A percentile compares a stretch with the other conserved stretches of the same genome.
These are phyloP conservation scores for Neltuma alba DNA, from an alignment of 306 rosid species.

Conservation along the genomic window DNA sequence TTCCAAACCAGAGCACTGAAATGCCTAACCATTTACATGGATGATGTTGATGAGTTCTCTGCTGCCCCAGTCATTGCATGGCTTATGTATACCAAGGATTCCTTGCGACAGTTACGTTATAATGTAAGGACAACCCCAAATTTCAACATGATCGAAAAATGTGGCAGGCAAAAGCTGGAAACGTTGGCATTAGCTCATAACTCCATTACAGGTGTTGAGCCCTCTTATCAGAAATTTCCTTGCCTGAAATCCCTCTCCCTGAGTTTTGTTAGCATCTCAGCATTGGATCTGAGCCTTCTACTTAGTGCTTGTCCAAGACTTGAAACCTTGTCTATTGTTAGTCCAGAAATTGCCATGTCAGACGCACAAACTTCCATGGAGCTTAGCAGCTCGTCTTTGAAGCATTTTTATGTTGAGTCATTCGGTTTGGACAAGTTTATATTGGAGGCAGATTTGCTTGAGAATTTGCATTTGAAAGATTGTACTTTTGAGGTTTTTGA, in stretches of 20 bases:
- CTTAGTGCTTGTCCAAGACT: conserved; percentile 66
- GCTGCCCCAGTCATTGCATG: conserved; percentile 77
- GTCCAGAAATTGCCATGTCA: conserved; percentile 61
- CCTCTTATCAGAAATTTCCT: conserved; percentile 68
- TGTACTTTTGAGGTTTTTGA: conserved; percentile 50
- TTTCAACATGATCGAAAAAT: conserved; percentile 71
- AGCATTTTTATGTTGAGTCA: conserved; percentile 57
- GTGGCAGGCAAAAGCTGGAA: conserved; percentile 58
- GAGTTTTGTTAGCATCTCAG: conserved; percentile 58
- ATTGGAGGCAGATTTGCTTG: conserved; percentile 58
- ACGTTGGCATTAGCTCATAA: conserved; percentile 48
- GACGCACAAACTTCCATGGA: conserved; percentile 60
- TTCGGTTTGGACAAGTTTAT: conserved; percentile 55
- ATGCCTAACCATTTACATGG: conserved; percentile 60
- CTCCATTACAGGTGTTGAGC: conserved; percentile 61
- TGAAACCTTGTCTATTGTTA: conserved; percentile 52
- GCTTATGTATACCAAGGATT: conserved; percentile 78
- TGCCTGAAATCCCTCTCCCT: conserved; percentile 62
- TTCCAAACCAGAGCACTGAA: conserved; percentile 72
- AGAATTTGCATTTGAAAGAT: conserved; percentile 56
- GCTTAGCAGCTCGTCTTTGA: conserved; percentile 64
- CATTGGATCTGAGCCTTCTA: conserved; percentile 73
- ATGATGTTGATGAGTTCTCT: conserved; percentile 60
- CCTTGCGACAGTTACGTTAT: conserved; percentile 53
- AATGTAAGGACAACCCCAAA: conserved; percentile 62